Conservation (phyloP, 768 basidiomycete species). For the Phaeotremella fagi region DNA sequence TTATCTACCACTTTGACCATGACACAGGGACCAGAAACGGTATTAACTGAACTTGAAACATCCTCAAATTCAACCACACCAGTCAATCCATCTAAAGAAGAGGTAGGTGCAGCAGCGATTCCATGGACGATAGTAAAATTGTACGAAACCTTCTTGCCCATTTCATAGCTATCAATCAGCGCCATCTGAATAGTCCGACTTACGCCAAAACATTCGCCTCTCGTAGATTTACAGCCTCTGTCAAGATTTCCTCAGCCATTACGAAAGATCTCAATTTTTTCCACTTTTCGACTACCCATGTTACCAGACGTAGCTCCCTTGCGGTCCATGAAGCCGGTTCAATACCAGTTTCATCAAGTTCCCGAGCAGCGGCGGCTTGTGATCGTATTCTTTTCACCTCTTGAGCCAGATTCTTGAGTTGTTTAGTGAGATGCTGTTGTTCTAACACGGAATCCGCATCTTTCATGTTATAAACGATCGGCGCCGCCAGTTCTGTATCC, state of each 20-base stretch:
- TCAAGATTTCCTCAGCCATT: slow-evolving; percentile 85
- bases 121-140: slow-evolving; percentile 90
- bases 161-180: slow-evolving; percentile 62
- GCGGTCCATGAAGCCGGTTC: slow-evolving; percentile 81
- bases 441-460: slow-evolving; percentile 50
- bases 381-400: slow-evolving; percentile 76
- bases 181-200: slow-evolving; percentile 11
- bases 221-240: slow-evolving; percentile 77
- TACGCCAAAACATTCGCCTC: slow-evolving; percentile 79
- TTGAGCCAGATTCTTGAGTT: slow-evolving; percentile 69
- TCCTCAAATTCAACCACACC: slow-evolving; percentile 89
- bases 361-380: slow-evolving; percentile 31
- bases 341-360: slow-evolving; percentile 59
- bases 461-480: background rate
- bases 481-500: slow-evolving; percentile 3
- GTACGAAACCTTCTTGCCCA: slow-evolving; percentile 79
- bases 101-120: slow-evolving; percentile 69
- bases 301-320: slow-evolving; percentile 72
- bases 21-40: slow-evolving; percentile 72
- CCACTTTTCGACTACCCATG: slow-evolving; percentile 81
- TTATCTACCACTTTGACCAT: slow-evolving; percentile 88
- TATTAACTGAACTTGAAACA: slow-evolving; percentile 73
- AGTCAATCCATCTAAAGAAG: slow-evolving; percentile 77
- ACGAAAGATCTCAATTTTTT: slow-evolving; percentile 75
- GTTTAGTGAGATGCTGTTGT: slow-evolving; percentile 89